Conservation (phyloP, 176 grass and related monocot genomes). For the Hsuehochloa calcarea region DNA sequence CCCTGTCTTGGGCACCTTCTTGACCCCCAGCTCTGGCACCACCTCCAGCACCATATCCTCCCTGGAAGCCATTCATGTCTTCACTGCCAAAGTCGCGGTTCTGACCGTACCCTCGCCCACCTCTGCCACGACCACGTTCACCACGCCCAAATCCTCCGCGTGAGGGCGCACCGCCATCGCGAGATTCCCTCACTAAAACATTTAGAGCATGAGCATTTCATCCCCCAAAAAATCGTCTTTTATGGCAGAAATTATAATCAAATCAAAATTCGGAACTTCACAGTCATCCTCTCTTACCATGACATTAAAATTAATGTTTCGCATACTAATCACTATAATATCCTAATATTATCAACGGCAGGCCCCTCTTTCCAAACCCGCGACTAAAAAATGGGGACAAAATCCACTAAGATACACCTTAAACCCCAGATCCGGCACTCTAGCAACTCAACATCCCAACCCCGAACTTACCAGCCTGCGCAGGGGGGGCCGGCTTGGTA, state of each 20-base stretch:
- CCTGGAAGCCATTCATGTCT: constrained; percentile 55
- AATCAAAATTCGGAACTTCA: background rate
- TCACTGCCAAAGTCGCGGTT: constrained; percentile 51
- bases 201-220: background rate
- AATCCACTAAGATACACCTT: background rate
- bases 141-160: constrained; percentile 60
- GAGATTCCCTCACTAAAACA: constrained; percentile 51
- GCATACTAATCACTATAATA: background rate
- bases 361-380: background rate
- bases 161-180: constrained; percentile 23
- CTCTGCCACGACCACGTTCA: constrained; percentile 55
- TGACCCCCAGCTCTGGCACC: constrained; percentile 52
- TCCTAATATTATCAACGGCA: background rate
- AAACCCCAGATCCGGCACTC: constrained; percentile 43
- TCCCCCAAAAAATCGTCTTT: background rate
- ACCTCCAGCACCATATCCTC: constrained; percentile 43
- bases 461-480: constrained; percentile 63
- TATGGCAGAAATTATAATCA: background rate
- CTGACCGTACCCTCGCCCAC: constrained; percentile 52
- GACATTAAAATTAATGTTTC: background rate
- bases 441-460: background rate
- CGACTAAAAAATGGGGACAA: background rate
- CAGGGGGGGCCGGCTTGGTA: constrained; percentile 61
- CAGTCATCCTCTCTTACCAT: background rate
- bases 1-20: constrained; percentile 45